Evolutionary conservation across 805 yeast genomes (phyloP).

Genomic region (Nakazawaea holstii): DNA sequence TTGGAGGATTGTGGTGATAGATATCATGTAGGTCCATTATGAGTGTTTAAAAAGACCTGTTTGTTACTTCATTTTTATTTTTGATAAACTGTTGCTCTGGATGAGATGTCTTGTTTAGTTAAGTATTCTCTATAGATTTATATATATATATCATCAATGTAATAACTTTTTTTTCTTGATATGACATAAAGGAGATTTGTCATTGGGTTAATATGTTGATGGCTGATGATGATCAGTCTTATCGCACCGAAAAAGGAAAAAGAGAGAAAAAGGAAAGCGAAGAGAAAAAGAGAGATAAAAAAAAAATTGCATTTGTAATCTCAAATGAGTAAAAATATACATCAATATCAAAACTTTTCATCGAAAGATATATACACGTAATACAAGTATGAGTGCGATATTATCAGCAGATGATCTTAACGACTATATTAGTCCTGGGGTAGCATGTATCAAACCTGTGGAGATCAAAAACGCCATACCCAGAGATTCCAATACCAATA

Average conservation of each 20-base stretch:
- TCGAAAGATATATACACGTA: background rate
- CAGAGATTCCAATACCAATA: slow-evolving; percentile 13
- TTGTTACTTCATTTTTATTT: background rate
- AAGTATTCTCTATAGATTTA: background rate
- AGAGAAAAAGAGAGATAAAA: background rate
- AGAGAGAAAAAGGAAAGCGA: too few relatives aligned
- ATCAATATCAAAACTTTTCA: too few relatives aligned
- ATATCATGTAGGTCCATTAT: slow-evolving; percentile 12
- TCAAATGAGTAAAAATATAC: background rate
- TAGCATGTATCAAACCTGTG: slow-evolving; percentile 90
- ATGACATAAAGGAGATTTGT: too few relatives aligned
- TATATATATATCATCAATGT: background rate
- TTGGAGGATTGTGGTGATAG: slow-evolving; percentile 12
- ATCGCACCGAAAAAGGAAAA: too few relatives aligned
- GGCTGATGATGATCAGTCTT: too few relatives aligned
- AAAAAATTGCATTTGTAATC: background rate
- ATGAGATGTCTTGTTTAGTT: too few relatives aligned
- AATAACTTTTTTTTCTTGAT: too few relatives aligned
- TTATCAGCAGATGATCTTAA: slow-evolving; percentile 86
- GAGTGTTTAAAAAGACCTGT: background rate
- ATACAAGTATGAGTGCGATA: slow-evolving; percentile 67
- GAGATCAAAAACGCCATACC: slow-evolving; percentile 31
- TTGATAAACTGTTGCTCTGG: background rate
- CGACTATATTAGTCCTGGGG: slow-evolving; percentile 91
- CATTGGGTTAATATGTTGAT: too few relatives aligned